Evolutionary conservation across 2,329 filamentous ascomycete genomes (phyloP).

Genomic region (Orbilia blumenaviensis): DNA sequence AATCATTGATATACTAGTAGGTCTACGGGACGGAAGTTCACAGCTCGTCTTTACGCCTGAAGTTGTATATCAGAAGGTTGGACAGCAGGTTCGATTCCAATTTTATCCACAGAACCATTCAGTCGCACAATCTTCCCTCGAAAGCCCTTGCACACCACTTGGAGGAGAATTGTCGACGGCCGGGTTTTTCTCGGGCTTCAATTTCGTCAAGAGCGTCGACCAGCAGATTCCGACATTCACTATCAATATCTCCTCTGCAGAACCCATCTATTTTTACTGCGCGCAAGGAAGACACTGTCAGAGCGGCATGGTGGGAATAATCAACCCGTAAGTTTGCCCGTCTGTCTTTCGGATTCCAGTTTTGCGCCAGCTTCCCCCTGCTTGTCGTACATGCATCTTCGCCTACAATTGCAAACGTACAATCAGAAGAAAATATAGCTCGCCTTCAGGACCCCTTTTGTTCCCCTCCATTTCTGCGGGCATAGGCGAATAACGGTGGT

Average conservation of each 20-base stretch:
- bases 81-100: slow-evolving; percentile 56
- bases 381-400: slow-evolving; percentile 2
- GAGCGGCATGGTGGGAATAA: slow-evolving; percentile 77
- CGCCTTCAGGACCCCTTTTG: slow-evolving; percentile 7
- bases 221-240: slow-evolving; percentile 68
- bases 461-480: not conserved
- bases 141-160: slow-evolving; percentile 74
- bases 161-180: slow-evolving; percentile 54
- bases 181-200: slow-evolving; percentile 74
- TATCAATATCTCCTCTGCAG: slow-evolving; percentile 73
- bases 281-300: slow-evolving; percentile 78
- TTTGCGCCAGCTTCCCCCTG: not conserved
- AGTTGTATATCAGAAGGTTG: slow-evolving; percentile 54
- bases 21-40: slow-evolving; percentile 22
- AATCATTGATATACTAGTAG: slow-evolving; percentile 43
- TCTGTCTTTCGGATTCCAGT: slow-evolving; percentile 13
- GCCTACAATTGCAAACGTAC: slow-evolving; percentile 6
- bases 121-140: slow-evolving; percentile 79
- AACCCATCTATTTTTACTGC: slow-evolving; percentile 82
- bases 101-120: slow-evolving; percentile 72
- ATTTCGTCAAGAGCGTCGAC: slow-evolving; percentile 25
- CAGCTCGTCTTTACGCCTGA: slow-evolving; percentile 55
- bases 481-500: slow-evolving; percentile 15
- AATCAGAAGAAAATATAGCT: slow-evolving; percentile 4
- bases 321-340: slow-evolving; percentile 70